Conservation (phyloP, 2,329 filamentous ascomycete genomes). For the Didymella arachidicola region DNA sequence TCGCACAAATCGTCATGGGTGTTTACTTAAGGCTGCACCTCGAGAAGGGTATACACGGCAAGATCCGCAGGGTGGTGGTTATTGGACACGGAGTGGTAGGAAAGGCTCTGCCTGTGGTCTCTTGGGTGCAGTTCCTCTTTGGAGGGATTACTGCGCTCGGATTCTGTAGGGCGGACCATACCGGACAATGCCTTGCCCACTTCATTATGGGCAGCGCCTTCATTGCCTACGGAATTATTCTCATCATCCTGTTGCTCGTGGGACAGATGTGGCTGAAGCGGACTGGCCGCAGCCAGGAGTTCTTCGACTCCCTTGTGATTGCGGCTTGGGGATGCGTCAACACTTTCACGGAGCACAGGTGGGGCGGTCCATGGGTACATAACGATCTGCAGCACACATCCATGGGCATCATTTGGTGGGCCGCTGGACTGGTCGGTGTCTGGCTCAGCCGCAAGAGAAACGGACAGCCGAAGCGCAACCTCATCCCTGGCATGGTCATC, state of each 20-base stretch:
- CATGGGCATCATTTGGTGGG: conserved; percentile 99
- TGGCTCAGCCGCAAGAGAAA: conserved; percentile 89
- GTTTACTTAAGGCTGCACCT: conserved; percentile 90
- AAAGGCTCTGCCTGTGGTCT: conserved; percentile 83
- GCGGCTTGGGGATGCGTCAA: conserved; percentile 96
- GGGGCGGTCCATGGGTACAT: conserved; percentile 86
- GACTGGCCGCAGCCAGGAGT: conserved; percentile 89
- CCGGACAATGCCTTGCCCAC: conserved; percentile 92
- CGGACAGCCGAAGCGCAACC: conserved; percentile 87
- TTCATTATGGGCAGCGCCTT: conserved; percentile 99
- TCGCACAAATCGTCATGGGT: conserved; percentile 79
- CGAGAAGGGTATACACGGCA: conserved; percentile 81
- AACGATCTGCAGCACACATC: conserved; percentile 98
- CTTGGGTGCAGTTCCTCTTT: conserved; percentile 95
- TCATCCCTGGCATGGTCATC: conserved; percentile 91
- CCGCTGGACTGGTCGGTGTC: conserved; percentile 85
- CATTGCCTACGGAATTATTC: conserved; percentile 87
- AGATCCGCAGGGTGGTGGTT: conserved; percentile 76
- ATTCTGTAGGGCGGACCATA: conserved; percentile 90
- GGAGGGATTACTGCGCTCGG: conserved; percentile 91
- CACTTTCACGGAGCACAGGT: conserved; percentile 96
- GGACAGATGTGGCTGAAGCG: conserved; percentile 87
- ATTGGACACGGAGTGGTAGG: conserved; percentile 80
- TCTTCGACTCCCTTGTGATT: conserved; percentile 92
- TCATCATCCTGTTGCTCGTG: conserved; percentile 85